Percentiles rank a stretch among this genome's conserved stretches.
Conservation (phyloP, 177 flowering plant species). For the Tripterygium wilfordii region DNA sequence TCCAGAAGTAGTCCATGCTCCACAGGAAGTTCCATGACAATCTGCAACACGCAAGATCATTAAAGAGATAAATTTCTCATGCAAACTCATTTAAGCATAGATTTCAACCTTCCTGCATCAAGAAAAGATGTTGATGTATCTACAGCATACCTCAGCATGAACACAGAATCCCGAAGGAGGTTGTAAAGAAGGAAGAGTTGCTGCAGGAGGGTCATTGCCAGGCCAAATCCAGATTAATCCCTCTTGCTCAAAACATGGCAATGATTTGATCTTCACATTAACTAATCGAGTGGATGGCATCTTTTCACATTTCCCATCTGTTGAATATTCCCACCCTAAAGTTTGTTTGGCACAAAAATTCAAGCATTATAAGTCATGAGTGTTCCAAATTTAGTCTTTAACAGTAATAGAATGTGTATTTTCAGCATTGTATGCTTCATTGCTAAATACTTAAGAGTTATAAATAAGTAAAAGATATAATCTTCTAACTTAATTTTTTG, state of each 20-base stretch:
- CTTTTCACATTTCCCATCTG: conserved; percentile 94
- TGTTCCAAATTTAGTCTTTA: too few species aligned
- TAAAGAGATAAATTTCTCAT: too few species aligned
- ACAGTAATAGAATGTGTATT: too few species aligned
- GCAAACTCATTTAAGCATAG: too few species aligned
- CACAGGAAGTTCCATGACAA: conserved; percentile 94
- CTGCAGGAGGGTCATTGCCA: conserved; percentile 78
- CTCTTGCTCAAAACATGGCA: conserved; percentile 89
- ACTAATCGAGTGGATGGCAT: conserved; percentile 84
- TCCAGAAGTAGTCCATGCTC: conserved; percentile 96
- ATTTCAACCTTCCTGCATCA: too few species aligned
- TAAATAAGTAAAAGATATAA: too few species aligned
- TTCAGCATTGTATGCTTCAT: too few species aligned
- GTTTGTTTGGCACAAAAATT: conserved; percentile 2
- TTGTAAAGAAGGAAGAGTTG: conserved; percentile 64
- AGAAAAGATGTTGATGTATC: background rate
- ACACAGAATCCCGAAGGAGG: conserved; percentile 85
- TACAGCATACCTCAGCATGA: conserved; percentile 78
- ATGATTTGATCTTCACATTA: conserved; percentile 61
- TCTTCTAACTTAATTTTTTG: too few species aligned
- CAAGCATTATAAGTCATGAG: background rate
- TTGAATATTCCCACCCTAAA: conserved; percentile 94
- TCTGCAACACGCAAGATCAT: conserved; percentile 35
- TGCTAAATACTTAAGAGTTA: too few species aligned
- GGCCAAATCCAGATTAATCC: conserved; percentile 99